Evolutionary conservation across 129 eudicot species (phyloP).

Genomic region (Helichrysum umbraculigerum): DNA sequence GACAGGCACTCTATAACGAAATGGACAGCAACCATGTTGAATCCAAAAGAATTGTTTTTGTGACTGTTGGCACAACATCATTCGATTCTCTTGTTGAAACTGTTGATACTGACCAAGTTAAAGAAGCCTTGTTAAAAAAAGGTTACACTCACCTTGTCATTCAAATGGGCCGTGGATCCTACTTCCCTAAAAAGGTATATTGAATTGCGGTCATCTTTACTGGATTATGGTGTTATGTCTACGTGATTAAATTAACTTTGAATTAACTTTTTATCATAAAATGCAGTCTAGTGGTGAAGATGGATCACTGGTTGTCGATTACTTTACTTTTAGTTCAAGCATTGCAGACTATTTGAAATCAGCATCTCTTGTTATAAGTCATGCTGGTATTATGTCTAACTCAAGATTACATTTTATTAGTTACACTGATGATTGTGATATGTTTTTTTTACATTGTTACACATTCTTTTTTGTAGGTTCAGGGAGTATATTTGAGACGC

Average conservation of each 20-base stretch:
- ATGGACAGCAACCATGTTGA: conserved; percentile 40
- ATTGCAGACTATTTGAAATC: conserved; percentile 82
- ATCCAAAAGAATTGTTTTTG: conserved; percentile 66
- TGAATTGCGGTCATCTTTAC: conserved; percentile 5
- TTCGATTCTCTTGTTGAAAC: conserved; percentile 85
- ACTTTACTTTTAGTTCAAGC: conserved; percentile 82
- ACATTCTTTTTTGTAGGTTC: conserved; percentile 55
- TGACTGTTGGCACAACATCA: conserved; percentile 91
- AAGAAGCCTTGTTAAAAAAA: conserved; percentile 55
- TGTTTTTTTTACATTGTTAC: neutral
- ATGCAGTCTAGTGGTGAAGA: conserved; percentile 65
- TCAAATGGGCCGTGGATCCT: conserved; percentile 96
- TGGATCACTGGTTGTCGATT: conserved; percentile 68
- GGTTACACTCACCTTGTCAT: conserved; percentile 88
- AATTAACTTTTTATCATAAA: neutral
- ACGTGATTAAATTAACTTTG: neutral
- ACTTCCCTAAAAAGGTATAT: conserved; percentile 75
- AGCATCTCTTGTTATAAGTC: conserved; percentile 92
- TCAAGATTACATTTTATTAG: neutral
- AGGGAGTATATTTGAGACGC: conserved; percentile 92
- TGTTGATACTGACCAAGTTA: conserved; percentile 64
- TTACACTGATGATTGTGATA: neutral
- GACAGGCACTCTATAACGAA: conserved; percentile 19
- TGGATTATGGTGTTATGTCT: neutral
- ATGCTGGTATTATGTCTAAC: conserved; percentile 61